Conservation (phyloP, 768 basidiomycete species). For the Tulasnella calospora region DNA sequence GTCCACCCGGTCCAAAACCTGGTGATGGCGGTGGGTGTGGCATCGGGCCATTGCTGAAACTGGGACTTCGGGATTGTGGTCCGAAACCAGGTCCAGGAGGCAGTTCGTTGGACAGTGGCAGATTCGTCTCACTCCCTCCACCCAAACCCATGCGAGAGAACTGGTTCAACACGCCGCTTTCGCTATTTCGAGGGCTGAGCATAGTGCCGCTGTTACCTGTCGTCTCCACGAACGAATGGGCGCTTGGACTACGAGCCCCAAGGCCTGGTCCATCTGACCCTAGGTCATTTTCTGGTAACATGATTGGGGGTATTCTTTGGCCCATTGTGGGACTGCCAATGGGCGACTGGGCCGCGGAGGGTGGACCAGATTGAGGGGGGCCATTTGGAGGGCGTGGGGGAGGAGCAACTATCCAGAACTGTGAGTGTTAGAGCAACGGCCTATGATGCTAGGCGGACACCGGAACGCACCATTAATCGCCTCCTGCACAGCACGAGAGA, state of each 20-base stretch:
- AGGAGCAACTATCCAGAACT: no score
- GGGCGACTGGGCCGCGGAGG: not conserved
- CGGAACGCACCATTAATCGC: conserved; percentile 50
- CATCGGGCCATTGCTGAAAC: conserved; percentile 1
- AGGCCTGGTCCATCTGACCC: not conserved
- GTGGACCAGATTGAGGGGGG: not conserved
- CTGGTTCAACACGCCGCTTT: not conserved
- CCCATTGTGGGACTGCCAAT: not conserved
- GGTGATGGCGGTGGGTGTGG: not conserved
- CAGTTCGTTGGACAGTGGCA: not conserved
- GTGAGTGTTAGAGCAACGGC: no score
- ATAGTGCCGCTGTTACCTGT: not conserved
- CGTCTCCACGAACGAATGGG: not conserved
- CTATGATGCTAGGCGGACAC: no score
- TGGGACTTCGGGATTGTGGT: not conserved
- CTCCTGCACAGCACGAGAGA: conserved; percentile 48
- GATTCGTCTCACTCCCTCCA: not conserved
- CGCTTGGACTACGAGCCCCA: not conserved
- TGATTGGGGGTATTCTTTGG: not conserved
- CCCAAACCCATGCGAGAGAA: conserved; percentile 10
- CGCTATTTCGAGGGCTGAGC: conserved; percentile 24
- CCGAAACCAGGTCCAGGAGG: not conserved
- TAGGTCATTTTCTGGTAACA: not conserved
- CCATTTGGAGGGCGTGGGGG: not conserved
- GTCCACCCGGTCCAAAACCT: not conserved